Evolutionary conservation across 2,329 filamentous ascomycete genomes (phyloP).

Genomic region (Exophiala xenobiotica): DNA sequence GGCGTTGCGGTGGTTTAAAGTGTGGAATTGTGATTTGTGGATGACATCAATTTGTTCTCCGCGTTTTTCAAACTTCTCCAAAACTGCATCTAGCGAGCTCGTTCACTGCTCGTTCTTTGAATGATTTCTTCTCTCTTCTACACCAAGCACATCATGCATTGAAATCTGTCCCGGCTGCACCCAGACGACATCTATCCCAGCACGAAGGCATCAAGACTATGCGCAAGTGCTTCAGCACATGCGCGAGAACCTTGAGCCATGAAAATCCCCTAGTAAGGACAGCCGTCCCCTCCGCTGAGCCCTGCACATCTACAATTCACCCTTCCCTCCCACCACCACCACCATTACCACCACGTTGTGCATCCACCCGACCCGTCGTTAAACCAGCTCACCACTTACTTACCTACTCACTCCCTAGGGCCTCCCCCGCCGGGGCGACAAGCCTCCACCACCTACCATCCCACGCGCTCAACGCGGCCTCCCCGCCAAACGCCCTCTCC

Average conservation of each 20-base stretch:
- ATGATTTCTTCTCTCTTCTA: not conserved
- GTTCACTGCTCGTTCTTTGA: too few relatives aligned
- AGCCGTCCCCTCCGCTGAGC: not conserved
- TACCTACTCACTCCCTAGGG: constrained; percentile 60
- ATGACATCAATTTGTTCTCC: constrained; percentile 4
- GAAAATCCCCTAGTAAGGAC: constrained; percentile 77
- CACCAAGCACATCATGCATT: not conserved
- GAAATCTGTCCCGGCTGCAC: not conserved
- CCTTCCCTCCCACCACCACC: not conserved
- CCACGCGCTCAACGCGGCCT: constrained; percentile 77
- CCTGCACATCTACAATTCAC: not conserved
- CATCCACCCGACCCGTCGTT: not conserved
- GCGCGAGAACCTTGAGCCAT: constrained; percentile 51
- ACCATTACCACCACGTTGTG: not conserved
- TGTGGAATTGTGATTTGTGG: not conserved
- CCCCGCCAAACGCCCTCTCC: constrained; percentile 76
- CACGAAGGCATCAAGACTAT: constrained; percentile 16
- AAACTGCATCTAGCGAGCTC: too few relatives aligned
- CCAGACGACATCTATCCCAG: not conserved
- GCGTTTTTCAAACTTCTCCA: not conserved
- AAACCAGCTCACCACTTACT: too few relatives aligned
- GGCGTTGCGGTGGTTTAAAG: too few relatives aligned
- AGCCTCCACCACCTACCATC: constrained; percentile 52
- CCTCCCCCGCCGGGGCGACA: constrained; percentile 67
- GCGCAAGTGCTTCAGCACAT: constrained; percentile 32